phyloP scores from a whole-genome alignment of 805 yeast genomes.

The Nakazawaea wyomingensis region DNA sequence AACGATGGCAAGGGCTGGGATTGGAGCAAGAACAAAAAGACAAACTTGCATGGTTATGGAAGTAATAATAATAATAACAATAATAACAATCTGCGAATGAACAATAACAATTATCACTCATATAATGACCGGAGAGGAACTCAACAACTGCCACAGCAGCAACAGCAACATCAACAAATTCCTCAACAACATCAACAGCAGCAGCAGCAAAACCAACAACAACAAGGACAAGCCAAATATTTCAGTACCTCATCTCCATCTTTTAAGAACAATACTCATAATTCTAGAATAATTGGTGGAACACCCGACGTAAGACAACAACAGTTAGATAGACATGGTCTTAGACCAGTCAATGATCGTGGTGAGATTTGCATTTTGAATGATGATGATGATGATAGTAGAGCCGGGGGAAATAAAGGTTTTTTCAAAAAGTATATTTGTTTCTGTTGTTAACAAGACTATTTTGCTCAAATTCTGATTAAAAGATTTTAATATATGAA shows the following conservation, averaged over 20 bases:
- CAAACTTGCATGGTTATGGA: constrained; percentile 79
- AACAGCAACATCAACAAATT: constrained; percentile 12
- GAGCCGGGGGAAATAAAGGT: constrained; percentile 17
- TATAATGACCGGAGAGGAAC: neutral
- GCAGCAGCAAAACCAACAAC: constrained; percentile 16
- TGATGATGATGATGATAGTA: constrained; percentile 14
- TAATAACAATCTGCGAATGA: constrained; percentile 17
- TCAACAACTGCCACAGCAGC: constrained; percentile 15
- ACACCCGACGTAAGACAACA: constrained; percentile 6
- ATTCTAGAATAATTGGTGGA: constrained; percentile 7
- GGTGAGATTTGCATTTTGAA: constrained; percentile 14
- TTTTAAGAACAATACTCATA: constrained; percentile 4
- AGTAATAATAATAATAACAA: constrained; percentile 21
- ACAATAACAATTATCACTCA: constrained; percentile 12
- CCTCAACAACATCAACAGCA: constrained; percentile 20
- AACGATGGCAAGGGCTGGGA: constrained; percentile 84
- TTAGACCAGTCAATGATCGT: constrained; percentile 14
- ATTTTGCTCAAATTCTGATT: too few relatives aligned
- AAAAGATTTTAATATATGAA: too few relatives aligned
- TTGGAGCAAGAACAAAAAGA: constrained; percentile 66
- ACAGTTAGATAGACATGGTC: constrained; percentile 13
- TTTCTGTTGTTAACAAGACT: constrained; percentile 18
- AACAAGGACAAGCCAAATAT: constrained; percentile 16
- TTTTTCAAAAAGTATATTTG: constrained; percentile 18
- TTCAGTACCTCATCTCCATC: constrained; percentile 2